These are phyloP conservation scores for Xylaria sp. DNA, from an alignment of 495 filamentous ascomycete species.

Conservation along the genomic window DNA sequence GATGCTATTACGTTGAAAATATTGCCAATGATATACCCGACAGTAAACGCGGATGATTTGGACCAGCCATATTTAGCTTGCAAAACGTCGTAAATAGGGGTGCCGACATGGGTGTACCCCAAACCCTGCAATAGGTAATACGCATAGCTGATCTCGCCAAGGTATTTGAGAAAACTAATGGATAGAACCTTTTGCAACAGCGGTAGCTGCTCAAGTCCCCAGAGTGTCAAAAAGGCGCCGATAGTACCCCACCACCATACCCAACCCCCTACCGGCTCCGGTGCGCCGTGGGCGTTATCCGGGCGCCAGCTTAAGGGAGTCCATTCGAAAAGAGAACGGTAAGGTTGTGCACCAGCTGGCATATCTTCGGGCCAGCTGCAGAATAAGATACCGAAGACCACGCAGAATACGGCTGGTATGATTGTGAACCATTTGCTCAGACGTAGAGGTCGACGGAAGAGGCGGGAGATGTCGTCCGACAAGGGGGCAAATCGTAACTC, in stretches of 20 bases:
- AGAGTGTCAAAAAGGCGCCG: conserved; percentile 14
- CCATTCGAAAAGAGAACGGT: conserved; percentile 18
- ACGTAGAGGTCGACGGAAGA: conserved; percentile 20
- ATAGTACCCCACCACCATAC: conserved; percentile 25
- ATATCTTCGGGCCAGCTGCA: conserved; percentile 20
- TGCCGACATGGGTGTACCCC: conserved; percentile 15
- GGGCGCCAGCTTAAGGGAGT: conserved; percentile 18
- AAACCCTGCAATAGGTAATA: conserved; percentile 22
- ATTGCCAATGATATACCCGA: conserved; percentile 20
- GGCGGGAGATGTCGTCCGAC: conserved; percentile 17
- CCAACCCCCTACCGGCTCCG: conserved; percentile 23
- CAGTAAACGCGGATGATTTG: conserved; percentile 17
- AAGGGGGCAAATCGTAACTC: conserved; percentile 20
- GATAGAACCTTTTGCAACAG: conserved; percentile 19
- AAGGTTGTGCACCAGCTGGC: conserved; percentile 18
- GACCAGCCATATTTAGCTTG: conserved; percentile 22
- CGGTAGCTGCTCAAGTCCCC: conserved; percentile 22
- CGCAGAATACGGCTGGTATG: conserved; percentile 13
- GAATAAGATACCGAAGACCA: conserved; percentile 3
- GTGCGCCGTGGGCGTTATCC: conserved; percentile 4
- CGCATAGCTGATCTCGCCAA: conserved; percentile 24
- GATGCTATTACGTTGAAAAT: conserved; percentile 22
- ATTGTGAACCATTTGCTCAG: conserved; percentile 15
- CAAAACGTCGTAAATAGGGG: conserved; percentile 15
- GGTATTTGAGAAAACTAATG: conserved; percentile 21